A percentile compares a stretch with the other conserved stretches of the same genome.
These are phyloP conservation scores for Candida peoriensis DNA, from an alignment of 805 yeast genomes.

Conservation along the genomic window DNA sequence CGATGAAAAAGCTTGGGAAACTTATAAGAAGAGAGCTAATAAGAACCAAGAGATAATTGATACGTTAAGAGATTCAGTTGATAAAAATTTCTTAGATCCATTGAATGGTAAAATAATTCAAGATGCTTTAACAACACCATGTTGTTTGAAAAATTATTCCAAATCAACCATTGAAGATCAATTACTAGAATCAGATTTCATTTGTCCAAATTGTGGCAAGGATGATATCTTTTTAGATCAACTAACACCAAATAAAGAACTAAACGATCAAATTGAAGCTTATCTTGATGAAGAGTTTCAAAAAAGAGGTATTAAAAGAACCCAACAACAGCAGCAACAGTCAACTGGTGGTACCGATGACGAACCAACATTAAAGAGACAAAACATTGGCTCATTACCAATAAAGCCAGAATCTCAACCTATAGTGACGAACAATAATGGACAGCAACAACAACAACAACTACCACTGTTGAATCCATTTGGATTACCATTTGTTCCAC, in stretches of 20 bases:
- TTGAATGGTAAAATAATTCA: constrained; percentile 55
- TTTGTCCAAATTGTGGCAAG: constrained; percentile 80
- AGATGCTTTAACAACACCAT: constrained; percentile 78
- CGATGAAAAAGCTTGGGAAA: constrained; percentile 86
- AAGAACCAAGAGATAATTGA: constrained; percentile 18
- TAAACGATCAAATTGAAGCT: constrained; percentile 47
- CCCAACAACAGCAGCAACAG: constrained; percentile 3
- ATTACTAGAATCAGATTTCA: constrained; percentile 77
- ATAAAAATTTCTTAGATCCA: constrained; percentile 66
- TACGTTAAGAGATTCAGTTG: constrained; percentile 32
- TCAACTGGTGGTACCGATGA: constrained; percentile 8
- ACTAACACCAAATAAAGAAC: constrained; percentile 55
- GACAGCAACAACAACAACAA: no score
- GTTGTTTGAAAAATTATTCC: constrained; percentile 61
- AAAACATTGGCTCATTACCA: constrained; percentile 7
- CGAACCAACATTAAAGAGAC: constrained; percentile 12
- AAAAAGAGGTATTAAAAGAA: constrained; percentile 26
- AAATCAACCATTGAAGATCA: constrained; percentile 58
- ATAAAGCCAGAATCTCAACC: no score
- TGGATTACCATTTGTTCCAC: constrained; percentile 19
- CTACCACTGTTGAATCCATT: constrained; percentile 18
- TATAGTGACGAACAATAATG: no score
- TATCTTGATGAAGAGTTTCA: constrained; percentile 37
- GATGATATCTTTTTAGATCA: constrained; percentile 75
- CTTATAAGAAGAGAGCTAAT: constrained; percentile 59